Evolutionary conservation across 345 rosid species (phyloP).

Genomic region (Syzygium grande): DNA sequence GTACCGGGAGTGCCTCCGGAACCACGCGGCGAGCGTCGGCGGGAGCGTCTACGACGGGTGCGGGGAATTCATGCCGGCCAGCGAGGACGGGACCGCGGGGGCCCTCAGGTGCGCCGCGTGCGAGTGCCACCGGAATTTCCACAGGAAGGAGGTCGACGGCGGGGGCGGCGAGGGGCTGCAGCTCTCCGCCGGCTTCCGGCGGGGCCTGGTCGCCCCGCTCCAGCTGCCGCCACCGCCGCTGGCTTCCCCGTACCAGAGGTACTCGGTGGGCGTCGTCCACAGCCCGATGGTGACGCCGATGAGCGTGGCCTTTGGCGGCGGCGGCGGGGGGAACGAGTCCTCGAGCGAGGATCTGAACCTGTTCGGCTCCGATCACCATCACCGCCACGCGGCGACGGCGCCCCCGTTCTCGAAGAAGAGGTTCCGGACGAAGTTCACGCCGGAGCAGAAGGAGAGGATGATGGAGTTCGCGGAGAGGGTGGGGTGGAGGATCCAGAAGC

Average conservation of each 20-base stretch:
- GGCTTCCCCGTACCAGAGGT: conserved; percentile 10
- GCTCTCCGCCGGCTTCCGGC: background rate
- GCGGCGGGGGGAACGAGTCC: conserved; percentile 29
- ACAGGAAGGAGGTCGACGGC: conserved; percentile 59
- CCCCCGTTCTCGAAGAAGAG: conserved; percentile 22
- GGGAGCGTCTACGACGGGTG: conserved; percentile 86
- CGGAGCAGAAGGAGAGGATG: conserved; percentile 47
- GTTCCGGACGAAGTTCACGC: conserved; percentile 40
- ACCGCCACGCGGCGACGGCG: background rate
- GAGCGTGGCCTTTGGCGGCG: conserved; percentile 54
- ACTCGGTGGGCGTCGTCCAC: conserved; percentile 22
- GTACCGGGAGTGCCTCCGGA: conserved; percentile 83
- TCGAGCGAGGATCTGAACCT: conserved; percentile 51
- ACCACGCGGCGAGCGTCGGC: conserved; percentile 87
- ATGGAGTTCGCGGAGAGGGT: conserved; percentile 40
- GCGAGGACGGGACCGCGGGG: conserved; percentile 72
- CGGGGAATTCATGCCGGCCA: conserved; percentile 97
- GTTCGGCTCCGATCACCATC: conserved; percentile 17
- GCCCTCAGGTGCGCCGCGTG: conserved; percentile 94
- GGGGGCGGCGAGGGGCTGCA: background rate
- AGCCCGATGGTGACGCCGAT: conserved; percentile 35
- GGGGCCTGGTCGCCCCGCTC: conserved; percentile 30
- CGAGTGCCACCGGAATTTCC: conserved; percentile 92
- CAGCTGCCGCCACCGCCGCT: conserved; percentile 47
- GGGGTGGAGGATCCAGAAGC: conserved; percentile 42